phyloP scores from a whole-genome alignment of 352 stramenopile genomes.

The Phytophthora citricola region DNA sequence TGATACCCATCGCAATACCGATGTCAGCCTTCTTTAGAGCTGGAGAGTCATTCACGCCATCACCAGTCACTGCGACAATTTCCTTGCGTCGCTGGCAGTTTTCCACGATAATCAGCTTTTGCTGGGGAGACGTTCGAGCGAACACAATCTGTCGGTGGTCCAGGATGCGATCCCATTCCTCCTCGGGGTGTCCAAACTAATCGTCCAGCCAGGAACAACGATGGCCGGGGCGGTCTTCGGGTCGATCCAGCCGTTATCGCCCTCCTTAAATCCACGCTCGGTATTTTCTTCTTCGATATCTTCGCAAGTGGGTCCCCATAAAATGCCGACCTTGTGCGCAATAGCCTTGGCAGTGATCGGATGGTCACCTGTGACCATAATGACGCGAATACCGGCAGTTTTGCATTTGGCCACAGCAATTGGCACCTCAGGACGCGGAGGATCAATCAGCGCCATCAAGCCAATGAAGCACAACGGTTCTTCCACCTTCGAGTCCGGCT shows the following conservation, averaged over 20 bases:
- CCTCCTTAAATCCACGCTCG: constrained; percentile 56
- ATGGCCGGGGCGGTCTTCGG: constrained; percentile 77
- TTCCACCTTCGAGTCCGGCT: constrained; percentile 76
- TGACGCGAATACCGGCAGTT: constrained; percentile 92
- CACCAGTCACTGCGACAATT: constrained; percentile 95
- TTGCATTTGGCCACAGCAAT: constrained; percentile 93
- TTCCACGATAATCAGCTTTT: constrained; percentile 97
- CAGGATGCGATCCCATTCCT: constrained; percentile 90
- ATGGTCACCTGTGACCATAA: constrained; percentile 96
- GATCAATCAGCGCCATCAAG: constrained; percentile 96
- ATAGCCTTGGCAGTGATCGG: constrained; percentile 94
- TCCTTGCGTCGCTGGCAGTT: constrained; percentile 86
- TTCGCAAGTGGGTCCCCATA: constrained; percentile 88
- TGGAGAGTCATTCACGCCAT: constrained; percentile 98
- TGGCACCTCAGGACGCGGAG: constrained; percentile 90
- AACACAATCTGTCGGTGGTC: constrained; percentile 95
- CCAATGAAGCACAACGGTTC: constrained; percentile 92
- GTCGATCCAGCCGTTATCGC: constrained; percentile 80
- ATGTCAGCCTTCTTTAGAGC: constrained; percentile 98
- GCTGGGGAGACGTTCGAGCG: constrained; percentile 93
- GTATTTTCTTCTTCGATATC: constrained; percentile 86
- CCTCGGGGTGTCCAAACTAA: constrained; percentile 76
- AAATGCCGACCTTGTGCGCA: constrained; percentile 93
- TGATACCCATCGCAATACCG: constrained; percentile 98
- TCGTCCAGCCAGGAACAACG: constrained; percentile 86